Evolutionary conservation across 2,329 filamentous ascomycete genomes (phyloP), one percentile per base, ranked within the genome.

Genomic region (Fusarium sterilihyphosum): DNA sequence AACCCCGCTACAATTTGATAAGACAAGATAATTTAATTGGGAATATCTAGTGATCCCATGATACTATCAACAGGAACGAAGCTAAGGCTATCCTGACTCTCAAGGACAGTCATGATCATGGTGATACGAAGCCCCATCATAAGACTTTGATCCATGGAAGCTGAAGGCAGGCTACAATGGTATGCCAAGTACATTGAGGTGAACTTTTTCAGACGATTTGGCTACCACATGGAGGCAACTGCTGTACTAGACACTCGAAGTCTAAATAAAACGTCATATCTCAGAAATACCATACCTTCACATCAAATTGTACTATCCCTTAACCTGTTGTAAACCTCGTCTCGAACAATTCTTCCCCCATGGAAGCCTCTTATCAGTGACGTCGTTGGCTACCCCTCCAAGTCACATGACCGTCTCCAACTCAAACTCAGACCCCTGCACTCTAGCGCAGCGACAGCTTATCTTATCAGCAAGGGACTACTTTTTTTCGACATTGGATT

Each of bases 381-480:
- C 72, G 72, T 74, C 72, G 57, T 24, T 62, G 18, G 24, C 35
- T 73, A 50, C 72, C 70, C 64, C 70, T 64, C 70, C 53, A 66
- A 62, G 37, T 74, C 75, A 77, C 75, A 74, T 77, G 75, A 77
- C 24, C 20, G 4, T 24, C 47, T 54, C 29, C 49, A 49, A 61
- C 37, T 24, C 5, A 22, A 13, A n/a, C 12, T 26, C 16, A n/a
- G 29, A 54, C 40, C 53, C 60, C 56, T 61, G 56, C 20, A 37
- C 22, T 20, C 50, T 43, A 53, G 31, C 33, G 37, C 14, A n/a
- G n/a, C 8, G 17, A 41, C 18, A 7, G 37, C 73, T 77, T 77
- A 77, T 77, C 75, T 77, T 77, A 77, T 77, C 75, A 66, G 59
- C 40, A 75, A 66, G 59, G 43, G 18, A 73, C 65, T 74, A 52